Conservation (phyloP, 441 rosid species). For the Gossypium trilobum region DNA sequence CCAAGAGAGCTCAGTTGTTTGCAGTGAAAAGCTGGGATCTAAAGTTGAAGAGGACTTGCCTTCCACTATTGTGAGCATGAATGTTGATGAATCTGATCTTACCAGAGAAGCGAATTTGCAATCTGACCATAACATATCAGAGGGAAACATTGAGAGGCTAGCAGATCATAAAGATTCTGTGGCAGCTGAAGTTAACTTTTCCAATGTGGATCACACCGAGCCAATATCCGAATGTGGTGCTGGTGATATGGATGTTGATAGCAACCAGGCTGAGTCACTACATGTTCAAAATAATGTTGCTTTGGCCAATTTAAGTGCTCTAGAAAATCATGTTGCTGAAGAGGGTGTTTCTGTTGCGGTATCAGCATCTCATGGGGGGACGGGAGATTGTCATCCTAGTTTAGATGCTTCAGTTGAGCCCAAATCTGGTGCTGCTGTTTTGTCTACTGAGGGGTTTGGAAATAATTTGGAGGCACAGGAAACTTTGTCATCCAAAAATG, state of each 20-base stretch:
- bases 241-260: not conserved
- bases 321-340: conserved; percentile 20
- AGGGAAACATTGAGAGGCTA: conserved; percentile 27
- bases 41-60: conserved; percentile 33
- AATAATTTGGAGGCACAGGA: conserved; percentile 25
- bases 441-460: conserved; percentile 25
- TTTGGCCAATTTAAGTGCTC: conserved; percentile 23
- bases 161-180: conserved; percentile 23
- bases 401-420: conserved; percentile 29
- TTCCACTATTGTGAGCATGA: conserved; percentile 20
- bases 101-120: conserved; percentile 25
- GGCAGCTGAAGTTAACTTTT: conserved; percentile 24
- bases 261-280: conserved; percentile 4
- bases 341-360: conserved; percentile 24
- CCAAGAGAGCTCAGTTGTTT: conserved; percentile 42
- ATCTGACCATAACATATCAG: conserved; percentile 30
- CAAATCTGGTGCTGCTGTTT: conserved; percentile 23
- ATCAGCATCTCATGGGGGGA: conserved; percentile 24
- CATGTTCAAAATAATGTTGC: conserved; percentile 16
- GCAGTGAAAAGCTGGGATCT: conserved; percentile 34
- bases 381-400: conserved; percentile 25
- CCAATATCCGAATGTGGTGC: conserved; percentile 15
- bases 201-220: conserved; percentile 28
- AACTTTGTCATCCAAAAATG: conserved; percentile 20
- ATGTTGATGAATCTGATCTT: conserved; percentile 33